Percentiles rank a stretch among this genome's conserved stretches.
Conservation (phyloP, 257 asterid species). For the Penstemon eatonii region DNA sequence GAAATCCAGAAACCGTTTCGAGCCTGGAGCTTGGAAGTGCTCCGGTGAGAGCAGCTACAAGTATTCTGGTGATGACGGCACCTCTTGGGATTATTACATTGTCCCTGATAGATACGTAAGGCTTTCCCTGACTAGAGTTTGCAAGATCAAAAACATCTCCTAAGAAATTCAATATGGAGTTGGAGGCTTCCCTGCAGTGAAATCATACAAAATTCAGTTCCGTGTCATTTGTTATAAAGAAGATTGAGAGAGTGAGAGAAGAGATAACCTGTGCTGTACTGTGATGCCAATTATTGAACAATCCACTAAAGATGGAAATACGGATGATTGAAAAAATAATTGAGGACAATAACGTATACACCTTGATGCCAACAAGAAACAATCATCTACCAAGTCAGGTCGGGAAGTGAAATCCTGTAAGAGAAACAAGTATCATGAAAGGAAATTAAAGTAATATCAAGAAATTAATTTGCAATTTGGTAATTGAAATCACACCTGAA, state of each 20-base stretch:
- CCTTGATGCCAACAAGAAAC: slow-evolving; percentile 94
- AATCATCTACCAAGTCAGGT: slow-evolving; percentile 96
- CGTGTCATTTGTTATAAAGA: background rate
- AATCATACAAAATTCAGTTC: slow-evolving; percentile 20
- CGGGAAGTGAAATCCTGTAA: slow-evolving; percentile 75
- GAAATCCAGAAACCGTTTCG: slow-evolving; percentile 62
- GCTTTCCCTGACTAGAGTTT: slow-evolving; percentile 66
- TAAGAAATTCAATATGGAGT: slow-evolving; percentile 80
- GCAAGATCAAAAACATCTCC: slow-evolving; percentile 79
- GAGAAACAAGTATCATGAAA: slow-evolving; percentile 25
- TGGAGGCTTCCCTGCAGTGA: slow-evolving; percentile 93
- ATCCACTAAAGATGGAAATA: slow-evolving; percentile 86
- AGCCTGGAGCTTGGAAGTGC: slow-evolving; percentile 92
- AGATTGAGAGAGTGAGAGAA: background rate
- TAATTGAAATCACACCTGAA: slow-evolving; percentile 50
- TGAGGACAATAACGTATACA: slow-evolving; percentile 99
- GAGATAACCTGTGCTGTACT: slow-evolving; percentile 83
- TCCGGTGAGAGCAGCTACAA: slow-evolving; percentile 85
- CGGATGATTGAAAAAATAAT: slow-evolving; percentile 72
- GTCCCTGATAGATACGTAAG: slow-evolving; percentile 68
- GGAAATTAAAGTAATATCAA: slow-evolving; percentile 9
- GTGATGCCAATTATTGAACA: slow-evolving; percentile 89
- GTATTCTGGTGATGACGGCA: slow-evolving; percentile 64
- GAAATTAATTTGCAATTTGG: slow-evolving; percentile 23
- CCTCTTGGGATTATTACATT: slow-evolving; percentile 82